A percentile compares a stretch with the other conserved stretches of the same genome.
Conservation (phyloP, 2,329 filamentous ascomycete species). For the Myriosclerotinia scirpicola region DNA sequence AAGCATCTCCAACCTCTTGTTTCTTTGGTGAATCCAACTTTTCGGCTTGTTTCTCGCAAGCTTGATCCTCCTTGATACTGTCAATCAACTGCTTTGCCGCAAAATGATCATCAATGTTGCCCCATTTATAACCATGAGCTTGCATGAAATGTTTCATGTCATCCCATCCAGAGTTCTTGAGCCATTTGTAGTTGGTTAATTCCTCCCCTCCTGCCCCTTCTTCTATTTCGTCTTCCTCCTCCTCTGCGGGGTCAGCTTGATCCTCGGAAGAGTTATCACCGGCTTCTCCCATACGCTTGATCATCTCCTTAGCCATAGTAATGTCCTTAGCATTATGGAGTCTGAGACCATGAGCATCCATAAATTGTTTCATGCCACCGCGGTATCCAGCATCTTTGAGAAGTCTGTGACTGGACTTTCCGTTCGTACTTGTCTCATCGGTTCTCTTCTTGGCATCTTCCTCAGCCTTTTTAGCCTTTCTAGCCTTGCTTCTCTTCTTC, state of each 20-base stretch:
- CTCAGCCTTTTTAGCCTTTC: neutral
- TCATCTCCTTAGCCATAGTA: neutral
- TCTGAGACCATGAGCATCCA: neutral
- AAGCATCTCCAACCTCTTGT: neutral
- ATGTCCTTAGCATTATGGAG: neutral
- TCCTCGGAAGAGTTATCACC: neutral
- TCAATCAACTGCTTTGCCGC: slow-evolving; percentile 10
- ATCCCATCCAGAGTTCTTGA: neutral
- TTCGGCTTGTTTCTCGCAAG: neutral
- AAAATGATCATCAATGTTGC: neutral
- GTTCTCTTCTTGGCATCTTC: neutral
- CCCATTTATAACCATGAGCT: neutral
- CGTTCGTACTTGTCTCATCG: neutral
- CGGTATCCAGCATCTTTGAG: neutral
- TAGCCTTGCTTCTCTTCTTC: slow-evolving; percentile 14
- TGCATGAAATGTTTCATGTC: slow-evolving; percentile 16
- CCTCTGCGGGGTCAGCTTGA: neutral
- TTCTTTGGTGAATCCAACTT: neutral
- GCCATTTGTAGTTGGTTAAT: neutral
- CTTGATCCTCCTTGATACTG: slow-evolving; percentile 7
- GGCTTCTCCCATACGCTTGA: neutral
- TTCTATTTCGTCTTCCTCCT: neutral
- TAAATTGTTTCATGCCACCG: neutral
- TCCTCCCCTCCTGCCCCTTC: neutral
- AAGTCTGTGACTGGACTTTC: neutral